These are phyloP conservation scores for Backusella tarrabulga DNA, from an alignment of 192 early-diverging fungal species.

Conservation along the genomic window DNA sequence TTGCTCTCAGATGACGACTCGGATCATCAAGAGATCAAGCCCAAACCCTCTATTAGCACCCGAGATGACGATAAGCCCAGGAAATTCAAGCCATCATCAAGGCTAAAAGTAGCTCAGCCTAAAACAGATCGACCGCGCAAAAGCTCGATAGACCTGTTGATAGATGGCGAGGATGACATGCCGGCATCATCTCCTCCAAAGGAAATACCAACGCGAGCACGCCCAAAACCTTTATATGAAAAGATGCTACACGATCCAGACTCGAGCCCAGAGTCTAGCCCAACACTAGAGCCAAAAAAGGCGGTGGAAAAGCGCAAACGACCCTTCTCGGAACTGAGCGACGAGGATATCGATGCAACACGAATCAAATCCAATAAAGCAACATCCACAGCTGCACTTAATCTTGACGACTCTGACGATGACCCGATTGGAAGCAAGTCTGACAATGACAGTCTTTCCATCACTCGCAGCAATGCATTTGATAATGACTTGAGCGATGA, in stretches of 20 bases:
- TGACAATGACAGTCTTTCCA: not conserved
- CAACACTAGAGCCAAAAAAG: not conserved
- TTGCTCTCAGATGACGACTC: not conserved
- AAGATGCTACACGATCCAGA: not conserved
- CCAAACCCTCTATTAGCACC: not conserved
- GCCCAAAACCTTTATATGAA: not conserved
- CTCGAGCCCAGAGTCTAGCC: not conserved
- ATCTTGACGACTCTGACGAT: not conserved
- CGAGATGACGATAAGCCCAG: not conserved
- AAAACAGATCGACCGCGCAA: not conserved
- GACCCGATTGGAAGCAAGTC: not conserved
- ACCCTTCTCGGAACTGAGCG: not conserved
- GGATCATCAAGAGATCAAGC: not conserved
- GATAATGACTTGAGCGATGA: not conserved
- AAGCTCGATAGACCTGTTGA: not conserved
- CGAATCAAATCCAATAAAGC: not conserved
- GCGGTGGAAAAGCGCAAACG: not conserved
- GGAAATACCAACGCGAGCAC: not conserved
- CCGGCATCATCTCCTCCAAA: not conserved
- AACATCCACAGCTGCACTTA: not conserved
- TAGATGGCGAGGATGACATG: not conserved
- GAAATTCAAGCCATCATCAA: not conserved
- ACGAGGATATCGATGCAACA: not conserved
- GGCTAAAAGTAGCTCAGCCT: not conserved
- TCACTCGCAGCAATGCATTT: no score